Conservation (phyloP, 768 basidiomycete genomes). For the Exsudoporus frostii region DNA sequence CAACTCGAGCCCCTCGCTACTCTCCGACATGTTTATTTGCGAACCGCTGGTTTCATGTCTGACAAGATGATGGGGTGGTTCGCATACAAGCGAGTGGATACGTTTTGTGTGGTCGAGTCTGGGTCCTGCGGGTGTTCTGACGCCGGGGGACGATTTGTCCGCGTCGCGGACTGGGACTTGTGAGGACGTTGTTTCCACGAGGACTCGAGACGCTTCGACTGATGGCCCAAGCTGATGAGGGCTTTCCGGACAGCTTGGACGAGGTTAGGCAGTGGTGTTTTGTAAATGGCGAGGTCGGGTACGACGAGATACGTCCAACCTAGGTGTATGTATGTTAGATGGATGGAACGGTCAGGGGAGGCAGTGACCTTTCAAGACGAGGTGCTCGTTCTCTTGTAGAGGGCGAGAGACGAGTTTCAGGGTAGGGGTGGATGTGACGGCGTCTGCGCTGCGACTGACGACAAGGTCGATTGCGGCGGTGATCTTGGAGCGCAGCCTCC, state of each 20-base stretch:
- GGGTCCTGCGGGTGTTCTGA: neutral
- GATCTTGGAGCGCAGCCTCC: slow-evolving; percentile 22
- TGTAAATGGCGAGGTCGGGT: slow-evolving; percentile 26
- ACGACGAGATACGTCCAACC: slow-evolving; percentile 30
- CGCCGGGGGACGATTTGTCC: neutral
- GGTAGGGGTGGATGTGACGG: neutral
- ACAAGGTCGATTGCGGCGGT: slow-evolving; percentile 19
- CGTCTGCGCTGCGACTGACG: slow-evolving; percentile 14
- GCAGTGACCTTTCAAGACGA: slow-evolving; percentile 19
- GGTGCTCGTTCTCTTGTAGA: neutral
- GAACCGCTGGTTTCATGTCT: neutral
- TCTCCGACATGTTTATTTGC: neutral
- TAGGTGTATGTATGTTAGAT: slow-evolving; percentile 1
- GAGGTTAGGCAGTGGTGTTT: slow-evolving; percentile 21
- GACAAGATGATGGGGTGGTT: slow-evolving; percentile 1
- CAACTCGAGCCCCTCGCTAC: neutral
- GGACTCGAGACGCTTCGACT: slow-evolving; percentile 9
- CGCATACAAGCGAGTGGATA: neutral
- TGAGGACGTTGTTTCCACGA: slow-evolving; percentile 2
- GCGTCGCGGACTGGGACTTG: neutral
- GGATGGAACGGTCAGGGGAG: neutral
- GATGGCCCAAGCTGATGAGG: slow-evolving; percentile 7
- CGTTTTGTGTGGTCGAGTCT: neutral
- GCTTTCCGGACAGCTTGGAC: slow-evolving; percentile 23
- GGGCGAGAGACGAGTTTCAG: slow-evolving; percentile 1